Evolutionary conservation across 2,329 filamentous ascomycete species (phyloP).

Genomic region (Metarhizium album): DNA sequence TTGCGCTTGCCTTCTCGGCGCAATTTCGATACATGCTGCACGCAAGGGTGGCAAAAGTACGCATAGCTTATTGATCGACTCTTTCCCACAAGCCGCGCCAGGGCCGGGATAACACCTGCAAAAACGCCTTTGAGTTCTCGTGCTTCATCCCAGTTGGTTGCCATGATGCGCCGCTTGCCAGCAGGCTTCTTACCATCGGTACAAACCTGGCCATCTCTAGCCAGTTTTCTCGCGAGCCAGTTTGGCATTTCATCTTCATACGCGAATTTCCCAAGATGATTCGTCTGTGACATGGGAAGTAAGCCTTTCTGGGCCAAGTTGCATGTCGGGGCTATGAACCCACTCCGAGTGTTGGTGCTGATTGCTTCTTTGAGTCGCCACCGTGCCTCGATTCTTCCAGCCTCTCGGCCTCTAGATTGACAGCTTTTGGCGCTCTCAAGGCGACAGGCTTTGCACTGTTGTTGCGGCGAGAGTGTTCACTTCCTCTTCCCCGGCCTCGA

Average conservation of each 20-base stretch:
- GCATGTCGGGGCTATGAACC: neutral
- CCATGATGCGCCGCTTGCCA: neutral
- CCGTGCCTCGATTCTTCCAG: neutral
- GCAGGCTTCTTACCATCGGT: constrained; percentile 4
- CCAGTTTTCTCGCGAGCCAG: constrained; percentile 5
- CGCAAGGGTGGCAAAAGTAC: constrained; percentile 67
- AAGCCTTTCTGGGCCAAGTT: neutral
- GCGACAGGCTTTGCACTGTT: neutral
- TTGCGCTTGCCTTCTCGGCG: constrained; percentile 52
- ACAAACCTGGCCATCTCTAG: constrained; percentile 4
- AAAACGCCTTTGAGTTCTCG: constrained; percentile 8
- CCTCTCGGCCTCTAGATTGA: neutral
- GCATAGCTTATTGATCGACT: constrained; percentile 53
- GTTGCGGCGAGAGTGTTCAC: neutral
- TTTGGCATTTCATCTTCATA: constrained; percentile 7
- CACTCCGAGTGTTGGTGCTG: neutral
- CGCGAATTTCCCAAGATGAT: constrained; percentile 4
- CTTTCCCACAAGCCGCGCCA: constrained; percentile 53
- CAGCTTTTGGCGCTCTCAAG: neutral
- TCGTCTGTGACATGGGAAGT: constrained; percentile 7
- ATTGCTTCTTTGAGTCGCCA: neutral
- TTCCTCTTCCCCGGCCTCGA: neutral
- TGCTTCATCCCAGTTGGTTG: neutral
- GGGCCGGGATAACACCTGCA: constrained; percentile 46
- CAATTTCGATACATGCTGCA: constrained; percentile 73